Percentiles rank a stretch among this genome's conserved stretches.
Conservation (phyloP, 2,329 filamentous ascomycete genomes). For the Teratosphaeria nubilosa region DNA sequence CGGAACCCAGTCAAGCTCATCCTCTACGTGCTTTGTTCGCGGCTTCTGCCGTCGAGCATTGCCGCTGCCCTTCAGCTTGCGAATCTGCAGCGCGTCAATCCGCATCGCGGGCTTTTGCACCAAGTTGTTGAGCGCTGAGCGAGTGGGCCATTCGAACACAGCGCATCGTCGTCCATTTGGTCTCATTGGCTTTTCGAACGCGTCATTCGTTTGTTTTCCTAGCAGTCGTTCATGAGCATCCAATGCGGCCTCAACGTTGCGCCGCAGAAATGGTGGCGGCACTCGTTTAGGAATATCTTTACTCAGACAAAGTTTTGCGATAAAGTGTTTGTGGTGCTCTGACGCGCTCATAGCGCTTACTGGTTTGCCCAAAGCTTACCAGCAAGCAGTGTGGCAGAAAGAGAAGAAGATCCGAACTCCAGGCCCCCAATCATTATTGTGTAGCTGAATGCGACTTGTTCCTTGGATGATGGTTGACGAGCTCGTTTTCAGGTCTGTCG, state of each 20-base stretch:
- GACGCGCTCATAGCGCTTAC: slow-evolving; percentile 9
- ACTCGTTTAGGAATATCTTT: slow-evolving; percentile 5
- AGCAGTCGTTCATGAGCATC: slow-evolving; percentile 16
- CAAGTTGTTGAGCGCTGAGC: slow-evolving; percentile 19
- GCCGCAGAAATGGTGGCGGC: slow-evolving; percentile 17
- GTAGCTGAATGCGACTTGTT: neutral
- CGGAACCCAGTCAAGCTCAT: slow-evolving; percentile 13
- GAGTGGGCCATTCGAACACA: slow-evolving; percentile 20
- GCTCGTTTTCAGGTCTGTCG: too few species aligned
- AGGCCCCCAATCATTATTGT: neutral
- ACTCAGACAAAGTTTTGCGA: slow-evolving; percentile 10
- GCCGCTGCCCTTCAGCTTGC: neutral
- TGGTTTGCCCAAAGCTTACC: neutral
- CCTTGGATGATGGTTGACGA: neutral
- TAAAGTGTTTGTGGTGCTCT: slow-evolving; percentile 4
- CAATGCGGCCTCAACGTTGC: slow-evolving; percentile 22
- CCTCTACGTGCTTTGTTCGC: neutral
- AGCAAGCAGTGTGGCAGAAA: neutral
- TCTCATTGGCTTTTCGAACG: slow-evolving; percentile 5
- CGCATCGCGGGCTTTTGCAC: slow-evolving; percentile 12
- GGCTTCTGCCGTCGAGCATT: neutral
- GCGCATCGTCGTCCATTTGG: slow-evolving; percentile 3
- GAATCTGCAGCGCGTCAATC: slow-evolving; percentile 10
- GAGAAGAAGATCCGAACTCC: neutral
- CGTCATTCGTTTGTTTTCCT: neutral